These are phyloP conservation scores for Claviceps sp. DNA, from an alignment of 2,329 filamentous ascomycete species.

Conservation along the genomic window DNA sequence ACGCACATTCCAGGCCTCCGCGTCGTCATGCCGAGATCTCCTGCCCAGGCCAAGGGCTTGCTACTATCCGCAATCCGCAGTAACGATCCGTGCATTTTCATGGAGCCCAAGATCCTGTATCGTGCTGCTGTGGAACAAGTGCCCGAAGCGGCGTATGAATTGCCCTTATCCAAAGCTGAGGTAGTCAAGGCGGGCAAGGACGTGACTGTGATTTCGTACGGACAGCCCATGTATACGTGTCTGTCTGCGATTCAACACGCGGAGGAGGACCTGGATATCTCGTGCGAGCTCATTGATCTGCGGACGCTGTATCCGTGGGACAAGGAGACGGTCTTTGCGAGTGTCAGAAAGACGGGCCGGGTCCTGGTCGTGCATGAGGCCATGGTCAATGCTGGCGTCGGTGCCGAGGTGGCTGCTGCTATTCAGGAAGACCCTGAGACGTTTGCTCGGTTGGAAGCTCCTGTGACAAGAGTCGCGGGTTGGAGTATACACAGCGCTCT, in stretches of 20 bases:
- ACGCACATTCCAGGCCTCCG: conserved; percentile 75
- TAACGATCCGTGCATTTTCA: conserved; percentile 81
- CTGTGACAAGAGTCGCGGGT: conserved; percentile 73
- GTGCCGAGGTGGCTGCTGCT: conserved; percentile 76
- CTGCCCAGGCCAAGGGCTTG: conserved; percentile 77
- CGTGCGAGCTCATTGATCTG: conserved; percentile 75
- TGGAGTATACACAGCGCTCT: conserved; percentile 78
- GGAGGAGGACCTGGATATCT: conserved; percentile 60
- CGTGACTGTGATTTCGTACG: conserved; percentile 76
- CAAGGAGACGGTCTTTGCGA: conserved; percentile 62
- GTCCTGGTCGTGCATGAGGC: conserved; percentile 85
- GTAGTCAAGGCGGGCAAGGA: conserved; percentile 68
- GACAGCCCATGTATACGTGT: conserved; percentile 78
- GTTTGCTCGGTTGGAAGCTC: conserved; percentile 73
- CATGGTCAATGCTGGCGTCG: conserved; percentile 80
- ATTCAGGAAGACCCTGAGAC: conserved; percentile 67
- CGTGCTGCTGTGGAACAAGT: conserved; percentile 87
- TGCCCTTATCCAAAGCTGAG: conserved; percentile 78
- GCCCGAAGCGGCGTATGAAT: conserved; percentile 63
- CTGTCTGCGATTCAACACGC: conserved; percentile 62
- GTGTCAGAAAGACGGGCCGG: conserved; percentile 74
- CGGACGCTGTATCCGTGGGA: conserved; percentile 90
- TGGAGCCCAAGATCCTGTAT: conserved; percentile 91
- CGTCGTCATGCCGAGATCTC: conserved; percentile 76
- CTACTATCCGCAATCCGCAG: conserved; percentile 61